Conservation (phyloP, 2,329 filamentous ascomycete species). For the Venturia oleaginea region DNA sequence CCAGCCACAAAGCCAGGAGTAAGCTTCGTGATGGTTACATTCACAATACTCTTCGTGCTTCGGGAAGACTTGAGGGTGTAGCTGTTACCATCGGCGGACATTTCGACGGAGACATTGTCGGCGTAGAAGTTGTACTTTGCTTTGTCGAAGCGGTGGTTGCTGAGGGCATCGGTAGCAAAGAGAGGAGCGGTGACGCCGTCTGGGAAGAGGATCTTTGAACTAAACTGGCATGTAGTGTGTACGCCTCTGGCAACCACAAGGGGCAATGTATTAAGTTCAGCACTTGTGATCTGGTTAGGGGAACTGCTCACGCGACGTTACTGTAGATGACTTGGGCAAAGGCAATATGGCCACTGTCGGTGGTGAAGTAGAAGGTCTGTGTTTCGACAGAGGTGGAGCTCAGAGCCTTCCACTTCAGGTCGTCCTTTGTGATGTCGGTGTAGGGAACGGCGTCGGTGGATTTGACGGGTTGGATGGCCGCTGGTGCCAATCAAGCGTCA, state of each 20-base stretch:
- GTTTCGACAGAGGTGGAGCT: conserved; percentile 88
- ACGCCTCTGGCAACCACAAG: conserved; percentile 56
- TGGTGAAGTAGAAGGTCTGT: conserved; percentile 83
- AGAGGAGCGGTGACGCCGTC: conserved; percentile 58
- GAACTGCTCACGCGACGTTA: conserved; percentile 51
- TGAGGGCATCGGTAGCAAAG: conserved; percentile 77
- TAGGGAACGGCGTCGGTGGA: conserved; percentile 71
- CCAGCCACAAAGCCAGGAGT: conserved; percentile 79
- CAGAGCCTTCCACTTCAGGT: conserved; percentile 74
- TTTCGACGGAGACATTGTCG: conserved; percentile 72
- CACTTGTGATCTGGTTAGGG: conserved; percentile 15
- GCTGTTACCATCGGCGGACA: conserved; percentile 71
- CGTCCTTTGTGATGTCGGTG: conserved; percentile 66
- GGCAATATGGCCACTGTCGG: conserved; percentile 66
- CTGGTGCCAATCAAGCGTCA: too few relatives aligned
- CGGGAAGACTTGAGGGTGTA: conserved; percentile 88
- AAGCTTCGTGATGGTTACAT: conserved; percentile 67
- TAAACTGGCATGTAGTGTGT: conserved; percentile 87
- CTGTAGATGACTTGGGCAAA: conserved; percentile 94
- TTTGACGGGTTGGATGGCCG: conserved; percentile 76
- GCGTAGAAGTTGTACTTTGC: conserved; percentile 78
- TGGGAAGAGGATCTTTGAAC: conserved; percentile 79
- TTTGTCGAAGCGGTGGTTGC: conserved; percentile 74
- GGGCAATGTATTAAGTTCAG: conserved; percentile 16
- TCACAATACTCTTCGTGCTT: conserved; percentile 72